A percentile compares a stretch with the other conserved stretches of the same genome.
Conservation (phyloP, 2,329 filamentous ascomycete species). For the Sporothrix schenckii region DNA sequence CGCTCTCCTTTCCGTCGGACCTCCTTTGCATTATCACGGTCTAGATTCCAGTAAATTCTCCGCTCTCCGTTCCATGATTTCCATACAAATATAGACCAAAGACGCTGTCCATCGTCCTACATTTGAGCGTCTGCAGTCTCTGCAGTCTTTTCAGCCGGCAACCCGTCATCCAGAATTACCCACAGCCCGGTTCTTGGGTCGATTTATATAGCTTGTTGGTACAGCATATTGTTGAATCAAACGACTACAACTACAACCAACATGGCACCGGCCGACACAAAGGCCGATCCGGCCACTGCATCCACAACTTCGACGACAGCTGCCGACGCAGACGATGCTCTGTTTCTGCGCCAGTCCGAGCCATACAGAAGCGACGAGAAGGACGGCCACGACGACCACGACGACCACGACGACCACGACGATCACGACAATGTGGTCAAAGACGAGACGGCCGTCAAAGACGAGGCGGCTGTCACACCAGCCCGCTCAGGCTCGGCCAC, state of each 20-base stretch:
- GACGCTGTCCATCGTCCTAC: not conserved
- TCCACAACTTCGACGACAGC: not conserved
- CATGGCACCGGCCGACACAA: slow-evolving; percentile 5
- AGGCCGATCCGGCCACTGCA: not conserved
- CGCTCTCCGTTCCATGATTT: not conserved
- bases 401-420: not conserved
- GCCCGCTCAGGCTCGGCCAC: not conserved
- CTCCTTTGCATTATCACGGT: not conserved
- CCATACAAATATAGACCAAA: not conserved
- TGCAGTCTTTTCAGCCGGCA: not conserved
- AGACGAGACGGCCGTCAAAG: not conserved
- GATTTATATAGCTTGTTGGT: too few species aligned
- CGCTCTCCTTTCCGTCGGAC: not conserved
- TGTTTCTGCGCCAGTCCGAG: not conserved
- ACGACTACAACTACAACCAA: not conserved
- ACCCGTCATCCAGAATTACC: not conserved
- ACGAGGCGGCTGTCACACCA: not conserved
- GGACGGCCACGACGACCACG: not conserved
- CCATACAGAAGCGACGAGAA: slow-evolving; percentile 7
- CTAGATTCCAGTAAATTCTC: too few species aligned
- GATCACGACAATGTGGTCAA: not conserved
- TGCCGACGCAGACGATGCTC: not conserved
- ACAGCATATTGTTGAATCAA: too few species aligned
- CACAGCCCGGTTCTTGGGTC: not conserved
- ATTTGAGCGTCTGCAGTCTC: not conserved